phyloP scores from a whole-genome alignment of 2,329 filamentous ascomycete species.

The Phyllosticta ampelicida region DNA sequence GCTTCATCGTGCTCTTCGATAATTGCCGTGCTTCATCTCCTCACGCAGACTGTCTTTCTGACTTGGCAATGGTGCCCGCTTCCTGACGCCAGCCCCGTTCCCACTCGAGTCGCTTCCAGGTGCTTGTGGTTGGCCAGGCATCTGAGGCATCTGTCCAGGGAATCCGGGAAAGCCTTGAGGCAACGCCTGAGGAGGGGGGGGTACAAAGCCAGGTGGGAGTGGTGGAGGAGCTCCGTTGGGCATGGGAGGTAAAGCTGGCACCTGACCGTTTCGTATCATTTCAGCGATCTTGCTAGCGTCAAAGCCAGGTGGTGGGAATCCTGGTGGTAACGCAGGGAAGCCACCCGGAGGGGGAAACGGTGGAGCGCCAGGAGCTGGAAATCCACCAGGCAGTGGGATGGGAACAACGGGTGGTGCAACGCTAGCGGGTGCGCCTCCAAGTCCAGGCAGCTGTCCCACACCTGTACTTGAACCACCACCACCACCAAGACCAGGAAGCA shows the following conservation, averaged over 20 bases:
- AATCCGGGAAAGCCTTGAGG: slow-evolving; percentile 26
- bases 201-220: slow-evolving; percentile 17
- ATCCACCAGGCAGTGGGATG: slow-evolving; percentile 10
- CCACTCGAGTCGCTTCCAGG: neutral
- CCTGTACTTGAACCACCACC: slow-evolving; percentile 35
- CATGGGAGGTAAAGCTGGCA: slow-evolving; percentile 26
- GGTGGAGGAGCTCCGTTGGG: slow-evolving; percentile 18
- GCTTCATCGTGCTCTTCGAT: slow-evolving; percentile 30
- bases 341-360: slow-evolving; percentile 17
- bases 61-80: slow-evolving; percentile 63
- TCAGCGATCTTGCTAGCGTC: slow-evolving; percentile 22
- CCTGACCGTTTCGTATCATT: slow-evolving; percentile 23
- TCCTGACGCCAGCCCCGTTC: slow-evolving; percentile 35
- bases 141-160: slow-evolving; percentile 12
- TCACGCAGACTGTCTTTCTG: slow-evolving; percentile 72
- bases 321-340: slow-evolving; percentile 12
- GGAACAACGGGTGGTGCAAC: slow-evolving; percentile 13
- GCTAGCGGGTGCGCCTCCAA: slow-evolving; percentile 28
- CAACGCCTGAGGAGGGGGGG: slow-evolving; percentile 6
- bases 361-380: slow-evolving; percentile 10
- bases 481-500: slow-evolving; percentile 46
- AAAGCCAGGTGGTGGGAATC: slow-evolving; percentile 17
- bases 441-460: slow-evolving; percentile 34
- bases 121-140: neutral
- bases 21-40: slow-evolving; percentile 55